Conservation (phyloP, 768 basidiomycete genomes). For the Russula dissimulans region DNA sequence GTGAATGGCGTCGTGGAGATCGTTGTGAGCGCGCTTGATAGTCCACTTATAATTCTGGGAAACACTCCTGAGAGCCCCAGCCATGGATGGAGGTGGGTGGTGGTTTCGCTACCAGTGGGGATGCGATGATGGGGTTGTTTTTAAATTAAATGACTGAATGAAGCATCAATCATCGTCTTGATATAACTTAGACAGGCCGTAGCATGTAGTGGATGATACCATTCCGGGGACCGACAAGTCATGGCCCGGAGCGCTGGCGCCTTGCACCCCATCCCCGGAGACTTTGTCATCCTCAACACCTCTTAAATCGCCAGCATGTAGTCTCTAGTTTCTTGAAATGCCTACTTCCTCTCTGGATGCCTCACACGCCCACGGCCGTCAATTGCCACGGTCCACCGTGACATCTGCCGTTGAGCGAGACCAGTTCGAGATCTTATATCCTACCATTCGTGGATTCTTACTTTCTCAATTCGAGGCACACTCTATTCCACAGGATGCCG, state of each 20-base stretch:
- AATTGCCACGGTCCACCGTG: neutral
- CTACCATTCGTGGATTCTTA: slow-evolving; percentile 67
- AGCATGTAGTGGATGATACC: too few relatives aligned
- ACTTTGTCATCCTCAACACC: neutral
- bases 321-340: neutral
- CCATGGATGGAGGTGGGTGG: neutral
- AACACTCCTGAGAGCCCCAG: slow-evolving; percentile 8
- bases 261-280: too few relatives aligned
- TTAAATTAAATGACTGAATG: too few relatives aligned
- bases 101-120: too few relatives aligned
- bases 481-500: slow-evolving; percentile 75
- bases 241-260: too few relatives aligned
- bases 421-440: slow-evolving; percentile 36
- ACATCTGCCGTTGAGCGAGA: neutral
- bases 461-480: slow-evolving; percentile 54
- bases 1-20: neutral
- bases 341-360: neutral
- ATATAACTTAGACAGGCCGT: too few relatives aligned
- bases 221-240: too few relatives aligned
- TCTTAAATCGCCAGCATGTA: neutral
- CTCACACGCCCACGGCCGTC: neutral
- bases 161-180: too few relatives aligned
- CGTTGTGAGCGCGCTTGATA: slow-evolving; percentile 11
- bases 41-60: slow-evolving; percentile 8
- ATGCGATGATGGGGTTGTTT: too few relatives aligned